Evolutionary conservation across 2,329 filamentous ascomycete genomes (phyloP), one percentile per base, ranked within the genome.

Genomic region (Trichoderma afroharzianum): DNA sequence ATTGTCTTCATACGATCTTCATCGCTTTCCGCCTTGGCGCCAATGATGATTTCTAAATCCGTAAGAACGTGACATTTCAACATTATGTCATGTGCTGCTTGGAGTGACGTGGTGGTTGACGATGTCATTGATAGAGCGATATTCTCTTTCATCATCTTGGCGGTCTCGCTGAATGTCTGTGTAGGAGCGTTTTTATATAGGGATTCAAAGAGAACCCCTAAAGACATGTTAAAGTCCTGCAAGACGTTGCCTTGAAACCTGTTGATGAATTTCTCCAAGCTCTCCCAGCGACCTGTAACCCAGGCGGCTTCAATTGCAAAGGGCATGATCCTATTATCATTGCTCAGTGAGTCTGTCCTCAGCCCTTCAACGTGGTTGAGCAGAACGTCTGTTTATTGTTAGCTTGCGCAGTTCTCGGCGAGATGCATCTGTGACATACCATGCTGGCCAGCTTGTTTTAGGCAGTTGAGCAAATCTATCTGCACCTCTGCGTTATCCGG

Each of bases 361-460:
- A 98, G 92, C 6, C 90, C 90, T 77, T 97, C 93, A 14, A 97
- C 91, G 75, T 97, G 94, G 73, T 95, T 95, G 30, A 98, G 85
- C 21, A 98, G 87, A 3, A 93, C 91, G 82, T 97, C 93, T 95
- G 73, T 28, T 32, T 63, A 9, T 75, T 43, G 75, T 78, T 75
- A 79, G 76, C 73, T 57, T 28, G 14, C 57, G 12, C 11, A n/a
- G 4, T 26, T 50, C 21, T 57, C 39, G 39, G 12, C 18, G 1
- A 67, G 24, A 33, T 50, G 18, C 18, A 18, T 15, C 63, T 30
- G 32, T 28, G 70, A 79, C 85, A 80, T 84, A 95, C 93, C 93
- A 81, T 98, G 92, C 79, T 98, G 96, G 0, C 95, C 96, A n/a
- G 95, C 97, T 79, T 98, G 94, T 78, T 94, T 95, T 11, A 99